Evolutionary conservation across 176 grass and related monocot species (phyloP), one percentile per base, ranked within the genome.

Genomic region (Lolium multiflorum): DNA sequence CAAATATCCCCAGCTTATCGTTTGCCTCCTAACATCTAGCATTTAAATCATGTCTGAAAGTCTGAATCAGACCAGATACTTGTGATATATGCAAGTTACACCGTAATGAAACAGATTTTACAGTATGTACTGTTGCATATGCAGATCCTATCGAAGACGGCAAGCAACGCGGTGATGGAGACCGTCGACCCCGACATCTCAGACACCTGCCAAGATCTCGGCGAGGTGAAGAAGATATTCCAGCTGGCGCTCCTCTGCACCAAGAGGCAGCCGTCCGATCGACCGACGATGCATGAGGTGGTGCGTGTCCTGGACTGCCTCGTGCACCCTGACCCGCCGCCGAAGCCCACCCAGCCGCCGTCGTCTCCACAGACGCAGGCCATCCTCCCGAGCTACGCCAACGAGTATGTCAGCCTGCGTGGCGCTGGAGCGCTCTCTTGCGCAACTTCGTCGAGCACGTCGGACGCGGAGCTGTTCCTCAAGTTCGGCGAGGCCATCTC

Each of bases 251-350:
- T 99, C 11, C 92, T 99, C 1, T 99, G 97, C 91, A 93, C 94
- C 9, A 97, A 99, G 83, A 65, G 92, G 35, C 97, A 99, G 28
- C 97, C 92, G 1, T 83, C 91, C 0, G 97, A 97, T 28, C 94
- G 97, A 0, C 97, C 97, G 68, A 94, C 97, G 9, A 99, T 99
- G 97, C 97, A 99, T 17, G 94, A 97, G 89, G 94, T 97, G 20
- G 92, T 88, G 21, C 92, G 92, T 0, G 97, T 99, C 46, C 87
- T 99, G 67, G 94, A 89, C 59, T 99, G 92, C 78, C 89, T 97
- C 1, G 87, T 86, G 51, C 88, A 89, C n/a, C 87, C 94, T 0
- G 78, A 77, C 16, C 84, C n/a, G 15, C 82, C 92, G 2, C 70
- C 81, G 0, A 99, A 99, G 89, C 16, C 77, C 3, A 3, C 25